Evolutionary conservation across 1,139 yeast genomes (phyloP), one percentile per base, ranked within the genome.

Genomic region (Debaryomyces subglobosus): DNA sequence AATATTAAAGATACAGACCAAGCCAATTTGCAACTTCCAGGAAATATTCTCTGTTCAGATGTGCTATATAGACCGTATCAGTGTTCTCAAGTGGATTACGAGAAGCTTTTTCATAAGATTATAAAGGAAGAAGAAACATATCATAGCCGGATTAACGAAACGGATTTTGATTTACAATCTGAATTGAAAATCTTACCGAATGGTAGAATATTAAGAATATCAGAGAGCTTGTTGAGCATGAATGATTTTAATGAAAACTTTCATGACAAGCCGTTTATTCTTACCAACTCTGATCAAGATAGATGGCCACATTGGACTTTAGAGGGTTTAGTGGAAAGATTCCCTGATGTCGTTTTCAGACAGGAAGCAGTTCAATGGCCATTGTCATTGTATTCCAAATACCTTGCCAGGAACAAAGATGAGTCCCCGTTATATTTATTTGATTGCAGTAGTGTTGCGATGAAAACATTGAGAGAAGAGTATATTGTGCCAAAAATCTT

Each of bases 311-410:
- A 63, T 2, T 89, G 96, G 96, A 70, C 77, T 5, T 64, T 86
- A 25, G 69, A 72, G 0, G 62, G 68, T 12, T 69, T 90, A 15
- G 68, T 77, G 4, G 54, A 66, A 3, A 65, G 84, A 47, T 89
- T 84, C 56, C 83, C 90, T 0, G 65, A 78, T 30, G 84, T 79
- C 1, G 72, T 69, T 42, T 91, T 91, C 63, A 79, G 94, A 49
- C 96, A 90, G 63, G 97, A 91, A 65, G 83, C 89, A 30, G 94
- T 89, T 45, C 81, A 83, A 53, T 90, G 97, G 97, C 77, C 85
- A 10, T 71, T 91, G 20, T 56, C 70, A 0, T 71, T 81, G 20
- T 91, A 89, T 60, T 65, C 79, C 1, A 76, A 82, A 48, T 91
- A 91, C 62, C 78, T 86, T 61, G 62, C 68, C 8, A 54, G 69